Evolutionary conservation across 2,329 filamentous ascomycete species (phyloP).

Genomic region (Acephala macrosclerotiorum): DNA sequence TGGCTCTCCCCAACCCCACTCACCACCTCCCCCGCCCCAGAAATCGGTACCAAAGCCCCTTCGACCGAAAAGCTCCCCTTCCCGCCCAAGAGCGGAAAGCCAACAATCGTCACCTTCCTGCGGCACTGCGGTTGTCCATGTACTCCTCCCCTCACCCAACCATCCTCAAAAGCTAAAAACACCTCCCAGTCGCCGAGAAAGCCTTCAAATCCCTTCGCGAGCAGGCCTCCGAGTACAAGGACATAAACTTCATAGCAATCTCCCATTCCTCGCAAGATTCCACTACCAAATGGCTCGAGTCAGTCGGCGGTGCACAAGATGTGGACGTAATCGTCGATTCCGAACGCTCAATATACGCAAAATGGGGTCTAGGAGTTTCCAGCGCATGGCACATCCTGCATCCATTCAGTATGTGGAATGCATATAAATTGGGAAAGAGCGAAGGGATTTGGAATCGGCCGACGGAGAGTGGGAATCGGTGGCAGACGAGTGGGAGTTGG

Average conservation of each 20-base stretch:
- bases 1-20: constrained; percentile 36
- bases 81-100: constrained; percentile 57
- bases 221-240: constrained; percentile 56
- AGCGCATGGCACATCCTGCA: constrained; percentile 69
- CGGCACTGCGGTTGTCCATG: constrained; percentile 79
- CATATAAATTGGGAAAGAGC: constrained; percentile 62
- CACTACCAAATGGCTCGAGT: constrained; percentile 50
- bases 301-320: constrained; percentile 46
- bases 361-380: constrained; percentile 69
- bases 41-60: constrained; percentile 63
- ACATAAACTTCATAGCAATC: constrained; percentile 65
- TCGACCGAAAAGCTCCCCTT: constrained; percentile 58
- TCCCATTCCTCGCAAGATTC: constrained; percentile 67
- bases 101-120: constrained; percentile 71
- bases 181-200: constrained; percentile 61
- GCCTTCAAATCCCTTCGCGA: constrained; percentile 62
- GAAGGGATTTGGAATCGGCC: constrained; percentile 72
- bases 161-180: constrained; percentile 14
- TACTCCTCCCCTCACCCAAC: constrained; percentile 44
- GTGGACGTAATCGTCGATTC: constrained; percentile 67
- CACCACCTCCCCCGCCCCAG: constrained; percentile 55
- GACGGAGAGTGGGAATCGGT: constrained; percentile 70
- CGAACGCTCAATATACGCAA: constrained; percentile 64
- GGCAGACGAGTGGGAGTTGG: constrained; percentile 74
- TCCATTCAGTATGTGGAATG: constrained; percentile 63